Evolutionary conservation across 441 rosid genomes (phyloP), one percentile per base, ranked within the genome.

Genomic region (Bruguiera hainesii): DNA sequence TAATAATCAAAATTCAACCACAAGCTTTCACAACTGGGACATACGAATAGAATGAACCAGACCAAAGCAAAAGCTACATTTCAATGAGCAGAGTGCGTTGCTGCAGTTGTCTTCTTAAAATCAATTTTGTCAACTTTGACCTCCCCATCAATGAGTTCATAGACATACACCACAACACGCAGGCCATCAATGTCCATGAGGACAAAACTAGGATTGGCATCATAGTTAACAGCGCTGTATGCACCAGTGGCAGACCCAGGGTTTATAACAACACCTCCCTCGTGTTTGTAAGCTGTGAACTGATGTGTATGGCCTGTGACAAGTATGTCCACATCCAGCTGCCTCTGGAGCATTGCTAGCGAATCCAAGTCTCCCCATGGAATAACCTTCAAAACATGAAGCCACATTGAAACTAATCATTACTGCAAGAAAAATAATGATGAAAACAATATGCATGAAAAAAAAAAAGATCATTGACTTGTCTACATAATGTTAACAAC

Each of bases 161-260:
- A 91, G 42, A 91, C 98, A 72, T 93, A 93, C 39, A 93, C 95
- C 68, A 91, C 97, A 58, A 90, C 96, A 1, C 97, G 90, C 23
- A 86, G 75, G 57, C 97, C 98, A 61, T 93, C 96, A 0, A 93
- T 93, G 74, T 93, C 97, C 98, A 93, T 91, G 68, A 93, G 93
- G 60, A 93, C 95, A 71, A 91, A 93, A 85, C 95, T 91, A 1
- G 96, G 98, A 72, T 89, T 93, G 18, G 85, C 98, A 23, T 91
- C 96, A 30, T 83, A 85, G 63, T 84, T 93, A 74, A 93, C 80
- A 84, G 91, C 87, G 79, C 98, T 91, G 63, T 81, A 81, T 61
- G 96, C 97, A 63, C 98, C 97, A 0, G 98, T 93, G 3, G 98
- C 97, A n/a, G 98, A 93, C 7, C 98, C 97, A 0, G 98, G 98